Evolutionary conservation across 2,329 filamentous ascomycete genomes (phyloP), one percentile per base, ranked within the genome.

Genomic region (Cercospora nicotianae): DNA sequence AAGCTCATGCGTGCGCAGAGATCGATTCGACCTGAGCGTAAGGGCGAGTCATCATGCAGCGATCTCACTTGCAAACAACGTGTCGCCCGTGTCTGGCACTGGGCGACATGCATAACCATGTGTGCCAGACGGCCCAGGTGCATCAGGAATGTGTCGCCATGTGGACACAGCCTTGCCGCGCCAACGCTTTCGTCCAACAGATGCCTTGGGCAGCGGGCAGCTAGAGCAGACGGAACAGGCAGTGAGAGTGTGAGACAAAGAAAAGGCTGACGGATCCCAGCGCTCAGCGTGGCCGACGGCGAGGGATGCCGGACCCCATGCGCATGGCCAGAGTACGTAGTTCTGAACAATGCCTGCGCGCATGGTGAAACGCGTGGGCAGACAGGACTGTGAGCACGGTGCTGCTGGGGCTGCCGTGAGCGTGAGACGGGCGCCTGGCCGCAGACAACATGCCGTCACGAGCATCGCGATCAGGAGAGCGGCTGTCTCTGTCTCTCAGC

Each of bases 331-430:
- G 51, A 60, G 45, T 30, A 20, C 33, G 58, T 45, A 51, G 45
- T 65, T 59, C 26, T 42, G 60, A 64, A 69, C 66, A 59, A 65
- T 69, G 59, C 55, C 60, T 62, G 65, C 58, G 61, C 23, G 60
- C 51, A 63, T 67, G 69, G 66, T 69, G 69, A 65, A 70, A 69
- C 62, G 67, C 42, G 63, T 48, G 63, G 33, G 61, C 28, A 57
- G 48, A 33, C 4, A 45, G 45, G 53, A 61, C 60, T 66, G 66
- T 66, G 66, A 64, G 67, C 64, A 55, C 10, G 42, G 33, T 13
- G 36, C 36, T 42, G 36, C 36, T 42, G 16, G 39, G 30, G 57
- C 66, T 48, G 30, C 28, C 48, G 39, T 51, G 66, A 62, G 62
- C 60, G 63, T 51, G 64, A 53, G 57, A 63, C 60, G 33, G 60